These are phyloP conservation scores for Sclerotinia nivalis DNA, from an alignment of 2,329 filamentous ascomycete species.

Conservation along the genomic window DNA sequence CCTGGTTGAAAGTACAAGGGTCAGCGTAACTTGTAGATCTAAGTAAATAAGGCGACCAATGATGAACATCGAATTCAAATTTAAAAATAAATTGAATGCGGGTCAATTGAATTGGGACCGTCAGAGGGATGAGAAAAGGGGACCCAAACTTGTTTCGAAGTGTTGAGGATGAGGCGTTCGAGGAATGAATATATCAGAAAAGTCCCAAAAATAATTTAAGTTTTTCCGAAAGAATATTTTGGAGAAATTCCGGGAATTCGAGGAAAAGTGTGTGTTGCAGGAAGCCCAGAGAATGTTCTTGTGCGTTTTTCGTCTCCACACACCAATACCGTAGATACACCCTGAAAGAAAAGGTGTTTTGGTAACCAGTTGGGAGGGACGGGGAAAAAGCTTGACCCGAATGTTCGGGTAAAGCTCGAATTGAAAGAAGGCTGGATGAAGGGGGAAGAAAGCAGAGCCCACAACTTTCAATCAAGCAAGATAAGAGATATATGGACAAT, in stretches of 20 bases:
- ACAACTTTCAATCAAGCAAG: conserved; percentile 13
- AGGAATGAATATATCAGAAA: neutral
- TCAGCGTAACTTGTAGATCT: conserved; percentile 19
- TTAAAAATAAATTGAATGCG: conserved; percentile 17
- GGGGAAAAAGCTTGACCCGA: conserved; percentile 10
- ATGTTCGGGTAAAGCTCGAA: conserved; percentile 14
- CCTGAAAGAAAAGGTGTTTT: neutral
- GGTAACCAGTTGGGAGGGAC: conserved; percentile 17
- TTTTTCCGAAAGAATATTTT: conserved; percentile 11
- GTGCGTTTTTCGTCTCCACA: conserved; percentile 16
- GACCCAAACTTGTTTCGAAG: conserved; percentile 17
- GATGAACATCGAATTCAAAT: neutral
- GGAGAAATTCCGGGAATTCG: neutral
- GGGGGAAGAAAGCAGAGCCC: neutral
- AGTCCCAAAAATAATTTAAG: neutral
- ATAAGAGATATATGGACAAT: conserved; percentile 15
- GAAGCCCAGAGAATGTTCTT: conserved; percentile 1
- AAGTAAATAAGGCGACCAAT: conserved; percentile 31
- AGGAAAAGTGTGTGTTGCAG: conserved; percentile 15
- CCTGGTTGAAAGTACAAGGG: conserved; percentile 19
- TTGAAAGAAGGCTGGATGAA: conserved; percentile 12
- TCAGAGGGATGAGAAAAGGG: conserved; percentile 10
- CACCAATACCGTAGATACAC: neutral
- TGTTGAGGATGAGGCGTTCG: conserved; percentile 9
- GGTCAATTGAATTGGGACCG: conserved; percentile 16